These are phyloP conservation scores for Globisporangium megalacanthum DNA, from an alignment of 352 stramenopile species.

Conservation along the genomic window DNA sequence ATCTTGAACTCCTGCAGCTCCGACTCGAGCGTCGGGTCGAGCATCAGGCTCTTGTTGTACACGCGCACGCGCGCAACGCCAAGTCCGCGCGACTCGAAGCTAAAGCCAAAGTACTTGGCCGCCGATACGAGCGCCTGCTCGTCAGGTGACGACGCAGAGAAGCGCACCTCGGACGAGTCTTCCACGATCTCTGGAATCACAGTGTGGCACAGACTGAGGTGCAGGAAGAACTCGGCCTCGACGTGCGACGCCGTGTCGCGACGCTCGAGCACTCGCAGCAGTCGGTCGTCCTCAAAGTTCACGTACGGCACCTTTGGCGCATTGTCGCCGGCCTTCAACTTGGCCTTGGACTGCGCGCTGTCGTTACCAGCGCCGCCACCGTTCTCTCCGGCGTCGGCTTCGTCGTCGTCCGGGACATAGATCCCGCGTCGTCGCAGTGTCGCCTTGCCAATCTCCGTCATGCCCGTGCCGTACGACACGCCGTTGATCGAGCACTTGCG, in stretches of 20 bases:
- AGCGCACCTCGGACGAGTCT: conserved; percentile 40
- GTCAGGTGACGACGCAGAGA: conserved; percentile 81
- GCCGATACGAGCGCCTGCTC: conserved; percentile 87
- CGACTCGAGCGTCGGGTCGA: too few species aligned
- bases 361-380: too few species aligned
- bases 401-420: conserved; percentile 3
- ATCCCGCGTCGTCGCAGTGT: conserved; percentile 49
- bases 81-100: conserved; percentile 65
- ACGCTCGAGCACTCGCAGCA: conserved; percentile 31
- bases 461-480: conserved; percentile 88
- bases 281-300: conserved; percentile 64
- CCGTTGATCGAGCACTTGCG: conserved; percentile 95
- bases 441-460: conserved; percentile 71
- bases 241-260: conserved; percentile 21
- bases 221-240: conserved; percentile 84
- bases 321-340: too few species aligned
- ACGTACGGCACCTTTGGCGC: conserved; percentile 57
- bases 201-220: conserved; percentile 79
- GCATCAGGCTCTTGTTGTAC: conserved; percentile 5
- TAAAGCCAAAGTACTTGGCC: conserved; percentile 77
- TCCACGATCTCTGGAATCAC: conserved; percentile 65
- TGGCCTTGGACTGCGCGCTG: too few species aligned
- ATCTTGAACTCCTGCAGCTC: conserved; percentile 57
- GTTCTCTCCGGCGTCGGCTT: too few species aligned
- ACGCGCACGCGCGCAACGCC: conserved; percentile 36